Evolutionary conservation across 495 filamentous ascomycete species (phyloP).

Genomic region (Amniculicola lignicola): DNA sequence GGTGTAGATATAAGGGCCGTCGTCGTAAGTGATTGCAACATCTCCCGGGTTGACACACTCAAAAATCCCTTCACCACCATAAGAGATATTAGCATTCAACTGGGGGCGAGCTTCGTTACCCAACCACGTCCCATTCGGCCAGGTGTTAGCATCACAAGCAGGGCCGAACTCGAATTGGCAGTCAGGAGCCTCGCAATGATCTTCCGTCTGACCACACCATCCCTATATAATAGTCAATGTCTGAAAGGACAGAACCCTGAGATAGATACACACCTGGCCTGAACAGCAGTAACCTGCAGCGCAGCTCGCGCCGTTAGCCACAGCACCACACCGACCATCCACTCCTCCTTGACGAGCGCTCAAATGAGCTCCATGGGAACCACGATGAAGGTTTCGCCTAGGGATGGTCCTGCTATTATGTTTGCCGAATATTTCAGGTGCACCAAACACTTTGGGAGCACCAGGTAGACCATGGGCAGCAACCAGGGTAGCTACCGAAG

Average conservation of each 20-base stretch:
- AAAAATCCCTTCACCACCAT: conserved; percentile 56
- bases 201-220: conserved; percentile 56
- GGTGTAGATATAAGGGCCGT: conserved; percentile 72
- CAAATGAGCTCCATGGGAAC: neutral
- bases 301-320: conserved; percentile 13
- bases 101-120: conserved; percentile 56
- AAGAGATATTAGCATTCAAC: conserved; percentile 51
- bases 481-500: conserved; percentile 23
- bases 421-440: neutral
- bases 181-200: conserved; percentile 66
- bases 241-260: neutral
- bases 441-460: conserved; percentile 24
- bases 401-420: conserved; percentile 12
- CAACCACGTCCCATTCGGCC: conserved; percentile 61
- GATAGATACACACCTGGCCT: neutral
- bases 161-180: conserved; percentile 66
- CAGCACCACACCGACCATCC: conserved; percentile 19
- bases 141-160: conserved; percentile 64
- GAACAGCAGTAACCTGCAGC: conserved; percentile 24
- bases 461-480: conserved; percentile 27
- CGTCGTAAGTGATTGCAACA: conserved; percentile 74
- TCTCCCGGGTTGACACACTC: conserved; percentile 61
- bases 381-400: neutral
- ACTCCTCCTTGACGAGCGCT: conserved; percentile 20
- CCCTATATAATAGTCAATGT: neutral